Evolutionary conservation across 148 eudicot species (phyloP), one percentile per base, ranked within the genome.

Genomic region (Dysphania ambrosioides): DNA sequence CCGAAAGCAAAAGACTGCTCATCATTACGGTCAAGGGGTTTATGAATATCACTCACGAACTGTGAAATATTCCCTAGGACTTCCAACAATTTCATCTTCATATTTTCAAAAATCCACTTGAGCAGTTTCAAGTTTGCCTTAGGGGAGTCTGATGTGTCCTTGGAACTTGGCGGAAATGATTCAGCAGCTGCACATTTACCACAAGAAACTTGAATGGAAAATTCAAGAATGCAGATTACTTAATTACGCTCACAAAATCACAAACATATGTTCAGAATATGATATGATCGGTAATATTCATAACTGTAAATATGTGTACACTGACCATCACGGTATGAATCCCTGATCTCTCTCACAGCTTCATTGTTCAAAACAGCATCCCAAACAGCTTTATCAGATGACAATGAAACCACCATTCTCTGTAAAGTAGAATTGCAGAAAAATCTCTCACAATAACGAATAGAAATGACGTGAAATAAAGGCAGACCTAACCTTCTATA

Each of bases 311-410:
- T 47, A 47, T 21, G 4, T 13, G 16, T 47, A 47, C 42, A 81
- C 88, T 72, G 70, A 93, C 97, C 97, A 79, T 75, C 73, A 53
- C 35, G 66, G 47, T 84, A 75, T 58, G 91, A 85, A 60, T 79
- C 85, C 57, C 91, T 83, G 63, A 93, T 82, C 87, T 93, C 93
- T 41, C 83, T 88, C 31, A 93, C 98, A 32, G 84, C 88, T 81
- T 88, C 96, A 77, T 93, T 93, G 83, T 86, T 90, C 89, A 90
- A 27, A 24, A 93, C 85, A 80, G 96, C 98, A 79, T 88, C 88
- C 96, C 98, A 93, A 49, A 93, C 90, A 61, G 96, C 90, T 72
- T 82, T 79, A 75, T 90, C 98, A 75, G 98, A 85, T 44, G 98
- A 93, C 58, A 93, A 71, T 0, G 98, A 88, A 29, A 81, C 44